Percentiles rank a stretch among this genome's conserved stretches.
Evolutionary conservation across 2,329 filamentous ascomycete species (phyloP).

Genomic region (Paradendryphiella salina): DNA sequence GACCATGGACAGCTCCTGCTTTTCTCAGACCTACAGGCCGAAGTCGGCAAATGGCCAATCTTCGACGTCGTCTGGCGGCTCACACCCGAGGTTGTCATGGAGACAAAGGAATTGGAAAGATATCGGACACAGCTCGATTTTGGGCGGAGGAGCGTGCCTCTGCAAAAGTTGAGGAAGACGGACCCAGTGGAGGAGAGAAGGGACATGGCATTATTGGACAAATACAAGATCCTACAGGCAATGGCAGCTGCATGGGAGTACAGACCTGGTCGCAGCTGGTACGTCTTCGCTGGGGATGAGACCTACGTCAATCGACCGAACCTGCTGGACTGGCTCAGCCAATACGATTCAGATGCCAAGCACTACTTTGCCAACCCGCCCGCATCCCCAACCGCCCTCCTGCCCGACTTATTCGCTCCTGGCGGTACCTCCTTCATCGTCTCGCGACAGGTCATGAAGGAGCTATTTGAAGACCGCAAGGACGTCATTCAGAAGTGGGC

Average conservation of each 20-base stretch:
- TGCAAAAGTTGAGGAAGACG: slow-evolving; percentile 24
- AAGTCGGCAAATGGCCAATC: slow-evolving; percentile 40
- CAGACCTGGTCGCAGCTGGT: slow-evolving; percentile 59
- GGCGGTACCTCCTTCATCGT: slow-evolving; percentile 59
- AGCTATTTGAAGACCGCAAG: slow-evolving; percentile 47
- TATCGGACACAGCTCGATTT: slow-evolving; percentile 42
- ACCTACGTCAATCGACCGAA: slow-evolving; percentile 61
- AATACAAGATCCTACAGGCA: slow-evolving; percentile 48
- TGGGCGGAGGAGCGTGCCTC: slow-evolving; percentile 36
- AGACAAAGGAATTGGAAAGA: slow-evolving; percentile 42
- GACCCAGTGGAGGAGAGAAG: slow-evolving; percentile 28
- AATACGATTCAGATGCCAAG: slow-evolving; percentile 54
- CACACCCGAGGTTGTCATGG: slow-evolving; percentile 30
- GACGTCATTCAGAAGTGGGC: slow-evolving; percentile 51
- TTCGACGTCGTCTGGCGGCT: slow-evolving; percentile 46
- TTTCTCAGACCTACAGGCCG: slow-evolving; percentile 46
- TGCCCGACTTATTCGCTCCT: slow-evolving; percentile 54
- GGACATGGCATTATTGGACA: slow-evolving; percentile 34
- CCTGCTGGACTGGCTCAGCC: slow-evolving; percentile 57
- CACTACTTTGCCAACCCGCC: slow-evolving; percentile 56
- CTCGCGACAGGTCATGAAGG: slow-evolving; percentile 55
- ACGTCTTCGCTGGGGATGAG: slow-evolving; percentile 62
- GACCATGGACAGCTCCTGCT: slow-evolving; percentile 45
- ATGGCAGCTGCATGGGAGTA: slow-evolving; percentile 43
- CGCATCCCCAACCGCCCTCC: slow-evolving; percentile 4